Base-by-base conservation (phyloP, 2,329 filamentous ascomycete genomes). In the Penicillium freii region DNA sequence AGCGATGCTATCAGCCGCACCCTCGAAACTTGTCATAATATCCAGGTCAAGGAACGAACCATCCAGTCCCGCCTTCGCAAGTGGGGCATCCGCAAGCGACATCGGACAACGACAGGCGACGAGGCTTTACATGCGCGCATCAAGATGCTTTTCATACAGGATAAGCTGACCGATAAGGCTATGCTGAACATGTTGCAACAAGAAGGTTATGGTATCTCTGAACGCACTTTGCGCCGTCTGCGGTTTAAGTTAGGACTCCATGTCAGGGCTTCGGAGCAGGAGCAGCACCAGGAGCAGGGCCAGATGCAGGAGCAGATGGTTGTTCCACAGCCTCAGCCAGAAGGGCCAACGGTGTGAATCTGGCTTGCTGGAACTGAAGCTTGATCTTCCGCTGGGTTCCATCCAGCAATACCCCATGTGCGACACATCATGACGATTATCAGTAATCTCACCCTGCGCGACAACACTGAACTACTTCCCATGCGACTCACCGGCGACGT, bases 11-110 rank as follows among this genome's bases (percentile, higher is more conserved):
- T 66, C 52, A 59, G 64, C 40, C 63, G 60, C 47, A 61, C 60
- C 8, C 60, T 66, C 11, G 62, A 64, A 34, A 62, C 51, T 33
- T 62, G 62, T 39, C 61, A 65, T 59, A 64, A 64, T 50, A 65
- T 66, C 39, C 64, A 66, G 53, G 64, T 66, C 10, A 65, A 64
- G 33, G 64, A 66, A 44, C 56, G 64, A 31, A 66, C 64, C 31
- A 66, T 66, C 46, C 64, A 66, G 43, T 64, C 63, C n/a, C 63
- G 64, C 21, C 62, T 66, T 29, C 64, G 64, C 54, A 62, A 65
- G 62, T 66, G 64, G 64, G 64, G 64, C 40, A 64, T 66, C 36
- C 64, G 64, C 51, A 66, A 66, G 52, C 64, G 64, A 61, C 63
- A 63, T 52, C 63, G 59, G 19, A 66, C 63, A 25, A 66, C 64